These are phyloP conservation scores for Trypanosoma avium DNA, from an alignment of 208 protist species.

Conservation along the genomic window DNA sequence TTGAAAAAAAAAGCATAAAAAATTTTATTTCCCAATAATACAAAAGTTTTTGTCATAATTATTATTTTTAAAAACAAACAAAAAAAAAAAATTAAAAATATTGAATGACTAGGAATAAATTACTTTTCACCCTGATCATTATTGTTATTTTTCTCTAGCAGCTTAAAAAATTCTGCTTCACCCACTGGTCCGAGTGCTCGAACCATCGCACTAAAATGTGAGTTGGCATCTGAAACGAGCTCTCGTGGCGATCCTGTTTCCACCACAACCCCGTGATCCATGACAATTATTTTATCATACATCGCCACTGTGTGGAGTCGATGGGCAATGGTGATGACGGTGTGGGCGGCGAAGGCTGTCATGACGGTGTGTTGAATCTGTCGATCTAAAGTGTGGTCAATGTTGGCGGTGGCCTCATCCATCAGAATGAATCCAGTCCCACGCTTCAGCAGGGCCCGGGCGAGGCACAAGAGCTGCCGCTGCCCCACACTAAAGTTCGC, in stretches of 20 bases:
- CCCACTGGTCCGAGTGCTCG: conserved; percentile 18
- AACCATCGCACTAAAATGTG: conserved; percentile 28
- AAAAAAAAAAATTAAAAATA: conserved; percentile 13
- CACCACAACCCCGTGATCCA: conserved; percentile 60
- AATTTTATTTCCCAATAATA: background rate
- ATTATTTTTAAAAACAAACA: conserved; percentile 9
- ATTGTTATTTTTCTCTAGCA: too few relatives aligned
- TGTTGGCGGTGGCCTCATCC: conserved; percentile 83
- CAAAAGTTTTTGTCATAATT: background rate
- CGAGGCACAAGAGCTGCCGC: conserved; percentile 75
- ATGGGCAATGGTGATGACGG: conserved; percentile 83
- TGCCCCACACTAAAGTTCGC: conserved; percentile 75
- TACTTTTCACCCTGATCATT: background rate
- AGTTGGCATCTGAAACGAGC: conserved; percentile 26
- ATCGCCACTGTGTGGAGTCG: conserved; percentile 68
- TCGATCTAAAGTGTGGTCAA: conserved; percentile 64
- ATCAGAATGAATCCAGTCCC: conserved; percentile 73
- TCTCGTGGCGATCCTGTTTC: conserved; percentile 61
- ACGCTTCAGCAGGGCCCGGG: conserved; percentile 61
- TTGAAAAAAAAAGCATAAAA: conserved; percentile 4
- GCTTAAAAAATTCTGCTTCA: conserved; percentile 20
- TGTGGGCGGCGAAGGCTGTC: conserved; percentile 61
- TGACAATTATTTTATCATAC: conserved; percentile 69
- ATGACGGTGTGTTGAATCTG: conserved; percentile 60
- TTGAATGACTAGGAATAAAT: background rate